phyloP scores from a whole-genome alignment of 371 early-diverging fungal species.

The Mucor mucedo region DNA sequence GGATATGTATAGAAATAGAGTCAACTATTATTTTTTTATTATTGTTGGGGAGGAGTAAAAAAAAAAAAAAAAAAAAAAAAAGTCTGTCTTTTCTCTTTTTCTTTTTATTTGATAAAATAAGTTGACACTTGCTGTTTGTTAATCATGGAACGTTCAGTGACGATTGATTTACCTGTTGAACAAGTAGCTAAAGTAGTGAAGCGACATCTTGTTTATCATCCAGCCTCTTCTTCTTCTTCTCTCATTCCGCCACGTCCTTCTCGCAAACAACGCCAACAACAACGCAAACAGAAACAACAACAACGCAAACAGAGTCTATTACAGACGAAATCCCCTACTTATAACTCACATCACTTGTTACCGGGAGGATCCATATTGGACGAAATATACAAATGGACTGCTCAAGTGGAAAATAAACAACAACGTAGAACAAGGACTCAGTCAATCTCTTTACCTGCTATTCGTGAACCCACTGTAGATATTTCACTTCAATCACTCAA shows the following conservation, averaged over 20 bases:
- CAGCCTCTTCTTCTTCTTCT: conserved; percentile 40
- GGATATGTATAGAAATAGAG: too few relatives aligned
- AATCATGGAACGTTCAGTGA: conserved; percentile 49
- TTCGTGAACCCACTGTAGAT: conserved; percentile 40
- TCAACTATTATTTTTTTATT: too few relatives aligned
- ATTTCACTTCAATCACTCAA: conserved; percentile 51
- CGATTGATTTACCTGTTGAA: conserved; percentile 67
- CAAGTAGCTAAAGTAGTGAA: conserved; percentile 76
- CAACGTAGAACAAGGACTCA: conserved; percentile 58
- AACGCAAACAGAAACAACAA: conserved; percentile 37
- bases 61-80: too few relatives aligned
- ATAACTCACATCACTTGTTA: conserved; percentile 51
- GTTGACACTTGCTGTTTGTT: not conserved
- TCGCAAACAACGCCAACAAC: conserved; percentile 32
- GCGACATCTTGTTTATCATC: conserved; percentile 69
- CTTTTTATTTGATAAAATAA: not conserved
- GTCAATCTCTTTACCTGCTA: conserved; percentile 60
- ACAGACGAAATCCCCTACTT: conserved; percentile 28
- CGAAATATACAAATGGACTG: conserved; percentile 93
- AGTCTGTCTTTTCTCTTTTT: not conserved
- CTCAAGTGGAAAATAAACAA: conserved; percentile 69
- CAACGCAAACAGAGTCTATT: conserved; percentile 20
- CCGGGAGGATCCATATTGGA: conserved; percentile 83
- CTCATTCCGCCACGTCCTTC: conserved; percentile 34
- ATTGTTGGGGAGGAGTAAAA: too few relatives aligned